Base-by-base conservation (phyloP, 371 early-diverging fungal genomes). In the Actinomortierella ambigua region DNA sequence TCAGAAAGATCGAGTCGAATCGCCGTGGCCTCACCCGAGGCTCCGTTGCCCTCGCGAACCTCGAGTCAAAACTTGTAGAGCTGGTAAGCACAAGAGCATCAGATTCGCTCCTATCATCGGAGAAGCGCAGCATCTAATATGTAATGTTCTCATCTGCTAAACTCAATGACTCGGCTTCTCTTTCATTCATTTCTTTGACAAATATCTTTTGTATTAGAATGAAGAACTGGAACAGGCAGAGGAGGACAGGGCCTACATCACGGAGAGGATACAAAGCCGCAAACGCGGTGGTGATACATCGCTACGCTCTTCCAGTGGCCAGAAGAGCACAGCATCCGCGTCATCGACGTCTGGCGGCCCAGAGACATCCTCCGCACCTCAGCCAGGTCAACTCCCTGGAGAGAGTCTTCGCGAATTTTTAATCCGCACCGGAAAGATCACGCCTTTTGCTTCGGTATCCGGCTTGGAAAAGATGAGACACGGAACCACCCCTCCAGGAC, bases 361-460 rank as follows among this genome's bases (percentile, higher is more conserved):
- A 13, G 48, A 18, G 39, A 3, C 43, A 22, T 50, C 55, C 0
- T 44, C 69, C 34, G 26, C 41, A 23, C 40, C 55, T 26, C 54
- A 53, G n/a, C 62, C 64, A 39, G 53, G 57, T 18, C 68, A 65
- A 41, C 69, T 62, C 17, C 62, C 57, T 15, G 66, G 77, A 48
- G 90, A 90, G 59, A 77, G 85, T 0, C 84, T 85, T 27, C 65
- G 86, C 24, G 92, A 92, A 6, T 81, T 78, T 49, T 75, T 92
- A 40, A 88, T 91, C 59, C 78, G 90, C 20, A 88, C 86, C 8
- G 93, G 94, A 28, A 88, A 90, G 67, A 89, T 92, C 48, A 93
- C 88, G 0, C 94, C 94, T 0, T 94, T 94, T 73, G 77, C 80
- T 5, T 63, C 77, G 9, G 55, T 81, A 53, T 60, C 69, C 5